Evolutionary conservation across 306 rosid genomes (phyloP), one percentile per base, ranked within the genome.

Genomic region (Prunus mume): DNA sequence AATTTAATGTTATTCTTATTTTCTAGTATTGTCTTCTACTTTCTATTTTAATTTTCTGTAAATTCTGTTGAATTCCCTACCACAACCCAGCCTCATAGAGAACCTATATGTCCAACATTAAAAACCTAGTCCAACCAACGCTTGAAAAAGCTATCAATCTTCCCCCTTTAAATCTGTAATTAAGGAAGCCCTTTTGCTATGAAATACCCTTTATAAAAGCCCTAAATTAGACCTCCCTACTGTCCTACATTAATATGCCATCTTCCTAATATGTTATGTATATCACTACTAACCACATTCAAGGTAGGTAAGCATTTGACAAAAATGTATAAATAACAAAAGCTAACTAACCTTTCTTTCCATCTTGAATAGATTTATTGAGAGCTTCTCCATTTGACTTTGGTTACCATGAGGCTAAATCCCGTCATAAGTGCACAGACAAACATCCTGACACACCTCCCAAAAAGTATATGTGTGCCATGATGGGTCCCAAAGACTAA

Each of bases 331-430:
- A 76, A 65, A 62, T 81, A 45, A 57, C 65, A 43, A 76, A 75
- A 74, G 19, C 84, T 55, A 62, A 96, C 83, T 55, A 65, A 96
- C 99, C 92, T 85, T 18, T 88, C 60, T 43, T 87, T 82, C 91
- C 90, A 64, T 81, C 79, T 0, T 79, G 80, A 14, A 91, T 50
- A 63, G 69, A 47, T 27, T 86, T 83, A 78, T 55, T 82, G 68
- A 96, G 81, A 76, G 58, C 19, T 17, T 88, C 93, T 85, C 97
- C 98, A 8, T 57, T 64, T 34, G 97, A 63, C 78, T 85, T 86
- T 25, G 91, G 60, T 30, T 27, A 27, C 28, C 34, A 30, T 30
- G 34, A 3, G 34, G 34, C 5, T 30, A 27, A 30, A 32, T 32
- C 38, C 6, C 4, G 0, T 32, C 6, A 32, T 32, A 32, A 6